These are phyloP conservation scores for Ambrosia artemisiifolia DNA, from an alignment of 129 eudicot species.

Conservation along the genomic window DNA sequence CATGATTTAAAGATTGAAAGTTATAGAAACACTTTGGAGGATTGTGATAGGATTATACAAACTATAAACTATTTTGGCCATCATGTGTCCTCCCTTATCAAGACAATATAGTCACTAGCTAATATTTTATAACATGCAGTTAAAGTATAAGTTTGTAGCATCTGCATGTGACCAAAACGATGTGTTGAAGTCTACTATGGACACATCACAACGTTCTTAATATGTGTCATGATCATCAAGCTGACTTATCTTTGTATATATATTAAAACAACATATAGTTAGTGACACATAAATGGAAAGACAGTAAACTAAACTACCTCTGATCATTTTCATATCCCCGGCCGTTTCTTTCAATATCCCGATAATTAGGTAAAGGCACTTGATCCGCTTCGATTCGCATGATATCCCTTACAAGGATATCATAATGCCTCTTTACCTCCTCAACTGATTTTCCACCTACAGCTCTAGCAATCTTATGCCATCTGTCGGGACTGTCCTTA, in stretches of 20 bases:
- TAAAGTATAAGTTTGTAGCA: constrained; percentile 28
- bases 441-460: constrained; percentile 71
- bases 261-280: not conserved
- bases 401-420: constrained; percentile 59
- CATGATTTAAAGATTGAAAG: constrained; percentile 23
- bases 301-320: constrained; percentile 38
- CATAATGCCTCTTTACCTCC: constrained; percentile 77
- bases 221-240: not conserved
- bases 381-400: constrained; percentile 73
- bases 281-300: not conserved
- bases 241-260: not conserved
- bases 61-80: constrained; percentile 8
- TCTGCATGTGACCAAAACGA: constrained; percentile 45
- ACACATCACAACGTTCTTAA: not conserved
- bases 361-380: constrained; percentile 70
- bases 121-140: constrained; percentile 26
- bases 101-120: constrained; percentile 5
- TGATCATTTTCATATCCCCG: constrained; percentile 53
- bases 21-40: constrained; percentile 17
- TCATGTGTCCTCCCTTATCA: constrained; percentile 27
- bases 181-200: too few species aligned
- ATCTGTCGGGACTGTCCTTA: constrained; percentile 77
- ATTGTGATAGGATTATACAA: constrained; percentile 20
- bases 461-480: constrained; percentile 69
- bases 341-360: constrained; percentile 39